These are phyloP conservation scores for Suillus discolor DNA, from an alignment of 768 basidiomycete species.

Conservation along the genomic window DNA sequence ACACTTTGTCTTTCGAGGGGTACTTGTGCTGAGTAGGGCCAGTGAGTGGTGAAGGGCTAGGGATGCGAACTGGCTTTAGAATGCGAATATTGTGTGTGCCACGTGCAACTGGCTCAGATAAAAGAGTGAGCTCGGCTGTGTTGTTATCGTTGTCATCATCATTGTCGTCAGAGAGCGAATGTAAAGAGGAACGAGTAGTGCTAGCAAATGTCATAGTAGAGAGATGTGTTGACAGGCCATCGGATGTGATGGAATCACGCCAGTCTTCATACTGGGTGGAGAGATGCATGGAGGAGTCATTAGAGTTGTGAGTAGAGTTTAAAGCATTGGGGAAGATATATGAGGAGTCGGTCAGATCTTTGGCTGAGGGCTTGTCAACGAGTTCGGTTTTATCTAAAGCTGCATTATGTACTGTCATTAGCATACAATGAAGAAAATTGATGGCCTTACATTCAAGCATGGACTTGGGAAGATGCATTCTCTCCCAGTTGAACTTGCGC, in stretches of 20 bases:
- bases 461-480: not conserved
- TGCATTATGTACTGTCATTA: not conserved
- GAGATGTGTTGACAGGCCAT: not conserved
- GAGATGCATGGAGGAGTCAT: not conserved
- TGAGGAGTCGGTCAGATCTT: not conserved
- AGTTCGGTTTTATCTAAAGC: not conserved
- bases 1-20: not conserved
- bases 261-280: not conserved
- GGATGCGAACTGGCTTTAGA: not conserved
- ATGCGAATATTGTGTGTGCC: not conserved
- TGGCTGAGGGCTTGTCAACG: not conserved
- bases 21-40: not conserved
- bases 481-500: not conserved
- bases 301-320: not conserved
- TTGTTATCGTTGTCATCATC: not conserved
- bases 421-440: not conserved
- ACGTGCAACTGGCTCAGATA: not conserved
- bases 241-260: not conserved
- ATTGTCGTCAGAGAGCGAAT: not conserved
- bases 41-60: not conserved
- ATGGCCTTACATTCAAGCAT: constrained; percentile 1
- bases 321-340: not conserved
- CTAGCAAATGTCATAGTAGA: not conserved
- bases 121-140: not conserved
- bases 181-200: not conserved